A percentile compares a stretch with the other conserved stretches of the same genome.
These are phyloP conservation scores for Pythium phragmitis DNA, from an alignment of 352 stramenopile genomes.

Conservation along the genomic window DNA sequence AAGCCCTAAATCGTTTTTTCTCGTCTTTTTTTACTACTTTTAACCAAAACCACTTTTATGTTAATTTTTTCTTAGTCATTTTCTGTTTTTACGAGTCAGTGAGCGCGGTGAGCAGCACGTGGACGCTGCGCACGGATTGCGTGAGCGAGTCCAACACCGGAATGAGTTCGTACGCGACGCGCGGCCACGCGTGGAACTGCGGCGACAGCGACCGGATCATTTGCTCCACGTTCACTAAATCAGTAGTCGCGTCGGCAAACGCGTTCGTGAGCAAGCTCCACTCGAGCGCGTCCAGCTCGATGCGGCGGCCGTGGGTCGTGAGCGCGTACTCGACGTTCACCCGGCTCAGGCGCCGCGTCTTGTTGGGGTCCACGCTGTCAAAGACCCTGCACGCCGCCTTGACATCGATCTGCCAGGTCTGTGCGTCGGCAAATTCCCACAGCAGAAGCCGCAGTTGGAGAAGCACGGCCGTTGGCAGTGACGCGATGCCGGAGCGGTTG, in stretches of 20 bases:
- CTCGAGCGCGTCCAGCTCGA: slow-evolving; percentile 36
- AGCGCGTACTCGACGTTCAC: slow-evolving; percentile 43
- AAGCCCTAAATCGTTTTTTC: slow-evolving; percentile 6
- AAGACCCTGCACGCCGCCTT: slow-evolving; percentile 32
- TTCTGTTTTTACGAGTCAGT: neutral
- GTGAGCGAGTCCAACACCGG: slow-evolving; percentile 55
- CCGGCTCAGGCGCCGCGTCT: slow-evolving; percentile 31
- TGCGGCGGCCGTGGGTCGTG: slow-evolving; percentile 26
- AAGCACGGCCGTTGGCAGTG: slow-evolving; percentile 23
- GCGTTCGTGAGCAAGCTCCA: slow-evolving; percentile 47
- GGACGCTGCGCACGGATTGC: slow-evolving; percentile 51
- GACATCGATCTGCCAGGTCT: slow-evolving; percentile 46
- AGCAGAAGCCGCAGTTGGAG: slow-evolving; percentile 46
- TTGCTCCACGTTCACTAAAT: slow-evolving; percentile 39
- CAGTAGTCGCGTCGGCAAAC: slow-evolving; percentile 41
- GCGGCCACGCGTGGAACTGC: slow-evolving; percentile 31
- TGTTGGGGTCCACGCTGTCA: slow-evolving; percentile 28
- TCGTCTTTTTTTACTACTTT: neutral
- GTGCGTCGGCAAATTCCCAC: slow-evolving; percentile 46
- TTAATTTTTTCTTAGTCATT: slow-evolving; percentile 5
- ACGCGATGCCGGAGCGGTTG: neutral
- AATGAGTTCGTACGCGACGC: slow-evolving; percentile 52
- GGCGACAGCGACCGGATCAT: slow-evolving; percentile 40
- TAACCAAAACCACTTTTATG: too few relatives aligned
- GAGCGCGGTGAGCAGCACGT: slow-evolving; percentile 39